phyloP scores from a whole-genome alignment of 1,284 basidiomycete species.

The Ustilago shanxiensis region DNA sequence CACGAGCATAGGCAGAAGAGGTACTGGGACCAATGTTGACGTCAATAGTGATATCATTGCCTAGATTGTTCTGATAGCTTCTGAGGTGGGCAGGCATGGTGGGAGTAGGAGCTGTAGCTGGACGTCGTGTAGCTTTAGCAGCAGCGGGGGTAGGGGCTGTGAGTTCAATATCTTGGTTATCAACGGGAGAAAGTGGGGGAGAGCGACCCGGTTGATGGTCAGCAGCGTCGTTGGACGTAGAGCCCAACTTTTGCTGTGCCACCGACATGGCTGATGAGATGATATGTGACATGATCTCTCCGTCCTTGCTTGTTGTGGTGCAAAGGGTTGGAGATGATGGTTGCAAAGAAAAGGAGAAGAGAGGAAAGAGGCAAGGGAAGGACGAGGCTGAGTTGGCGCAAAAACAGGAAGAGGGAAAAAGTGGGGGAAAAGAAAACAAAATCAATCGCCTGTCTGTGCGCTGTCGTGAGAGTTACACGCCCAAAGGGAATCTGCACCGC shows the following conservation, averaged over 20 bases:
- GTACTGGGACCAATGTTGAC: constrained; percentile 54
- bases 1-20: constrained; percentile 45
- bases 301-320: not conserved
- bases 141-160: constrained; percentile 45
- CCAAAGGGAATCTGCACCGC: not conserved
- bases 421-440: constrained; percentile 1
- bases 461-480: not conserved
- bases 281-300: constrained; percentile 47
- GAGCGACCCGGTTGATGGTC: constrained; percentile 60
- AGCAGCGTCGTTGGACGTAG: constrained; percentile 22
- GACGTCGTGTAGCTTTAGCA: constrained; percentile 15
- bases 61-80: constrained; percentile 24
- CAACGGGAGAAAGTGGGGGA: constrained; percentile 52
- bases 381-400: not conserved
- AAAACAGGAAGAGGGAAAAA: too few species aligned
- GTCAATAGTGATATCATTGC: constrained; percentile 51
- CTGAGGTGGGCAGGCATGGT: constrained; percentile 29
- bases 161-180: constrained; percentile 52
- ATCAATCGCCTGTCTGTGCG: not conserved
- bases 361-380: too few species aligned
- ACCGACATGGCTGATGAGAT: constrained; percentile 51
- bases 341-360: not conserved
- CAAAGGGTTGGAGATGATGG: constrained; percentile 8
- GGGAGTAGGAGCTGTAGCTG: constrained; percentile 23
- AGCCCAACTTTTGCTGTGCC: constrained; percentile 42